Evolutionary conservation across 768 basidiomycete genomes (phyloP).

Genomic region (Harrya chromipes): DNA sequence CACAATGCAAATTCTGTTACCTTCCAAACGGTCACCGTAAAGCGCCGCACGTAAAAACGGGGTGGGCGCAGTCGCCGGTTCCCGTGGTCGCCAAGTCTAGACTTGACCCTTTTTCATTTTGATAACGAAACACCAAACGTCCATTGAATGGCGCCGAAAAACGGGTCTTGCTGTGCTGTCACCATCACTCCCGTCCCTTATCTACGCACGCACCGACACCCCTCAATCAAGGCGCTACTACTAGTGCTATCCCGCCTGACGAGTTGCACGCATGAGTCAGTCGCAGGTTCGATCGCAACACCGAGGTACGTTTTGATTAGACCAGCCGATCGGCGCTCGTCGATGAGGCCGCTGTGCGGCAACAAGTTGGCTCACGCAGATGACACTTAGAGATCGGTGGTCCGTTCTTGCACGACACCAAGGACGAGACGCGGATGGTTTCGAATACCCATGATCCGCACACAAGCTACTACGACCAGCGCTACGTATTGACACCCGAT

Average conservation of each 20-base stretch:
- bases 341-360: neutral
- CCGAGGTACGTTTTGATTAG: slow-evolving; percentile 10
- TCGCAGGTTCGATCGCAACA: slow-evolving; percentile 5
- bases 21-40: no score
- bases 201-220: neutral
- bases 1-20: no score
- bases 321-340: neutral
- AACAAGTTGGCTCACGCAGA: slow-evolving; percentile 6
- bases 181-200: neutral
- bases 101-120: no score
- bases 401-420: slow-evolving; percentile 9
- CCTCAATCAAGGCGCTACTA: neutral
- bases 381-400: slow-evolving; percentile 1
- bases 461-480: neutral
- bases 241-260: neutral
- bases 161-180: neutral
- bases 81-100: no score
- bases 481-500: neutral
- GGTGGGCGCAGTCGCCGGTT: no score
- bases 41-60: no score
- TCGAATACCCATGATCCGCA: neutral
- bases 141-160: no score
- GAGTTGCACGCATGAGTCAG: slow-evolving; percentile 7
- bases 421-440: neutral
- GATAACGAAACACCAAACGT: no score